Evolutionary conservation across 805 yeast species (phyloP), one percentile per base, ranked within the genome.

Genomic region (Barnettozyma wickerhamii): DNA sequence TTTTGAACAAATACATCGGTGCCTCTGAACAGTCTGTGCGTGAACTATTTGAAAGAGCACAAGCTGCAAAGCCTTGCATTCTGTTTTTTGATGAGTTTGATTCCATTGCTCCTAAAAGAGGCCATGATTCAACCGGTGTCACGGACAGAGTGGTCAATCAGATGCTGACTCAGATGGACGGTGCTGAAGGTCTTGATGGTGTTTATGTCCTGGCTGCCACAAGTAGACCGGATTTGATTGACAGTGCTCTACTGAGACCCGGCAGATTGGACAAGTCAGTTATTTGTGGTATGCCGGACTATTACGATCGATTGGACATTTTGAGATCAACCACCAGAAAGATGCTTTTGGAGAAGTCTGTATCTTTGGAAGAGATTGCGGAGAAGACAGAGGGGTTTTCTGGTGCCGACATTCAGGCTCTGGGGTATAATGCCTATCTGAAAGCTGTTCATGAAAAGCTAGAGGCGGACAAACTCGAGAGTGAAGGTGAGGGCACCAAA

Each of bases 121-220:
- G 98, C 3, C 97, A 90, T 55, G 99, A 91, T 59, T 86, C 95
- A 2, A 90, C 98, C 0, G 98, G 98, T 42, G 98, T 93, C 4
- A 93, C 98, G 3, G 99, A 93, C 60, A 74, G 99, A 52, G 96
- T 93, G 30, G 99, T 93, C 19, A 93, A 93, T 63, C 99, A 93
- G 59, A 77, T 93, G 78, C 74, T 93, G 53, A 93, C 99, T 0
- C 97, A 93, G 59, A 90, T 93, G 96, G 99, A 93, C 62, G 99
- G 99, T 66, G 98, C 98, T 1, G 98, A 93, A 61, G 97, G 98
- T 0, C 68, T 90, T 21, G 97, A 90, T 53, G 97, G 98, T 4
- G 98, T 93, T 3, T 91, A 93, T 58, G 96, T 93, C 0, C 69
- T 93, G 19, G 98, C 98, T 0, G 99, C 98, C 1, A 93, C 98